Conservation (phyloP, 441 rosid genomes). For the Bocquillonia castaneifolia region DNA sequence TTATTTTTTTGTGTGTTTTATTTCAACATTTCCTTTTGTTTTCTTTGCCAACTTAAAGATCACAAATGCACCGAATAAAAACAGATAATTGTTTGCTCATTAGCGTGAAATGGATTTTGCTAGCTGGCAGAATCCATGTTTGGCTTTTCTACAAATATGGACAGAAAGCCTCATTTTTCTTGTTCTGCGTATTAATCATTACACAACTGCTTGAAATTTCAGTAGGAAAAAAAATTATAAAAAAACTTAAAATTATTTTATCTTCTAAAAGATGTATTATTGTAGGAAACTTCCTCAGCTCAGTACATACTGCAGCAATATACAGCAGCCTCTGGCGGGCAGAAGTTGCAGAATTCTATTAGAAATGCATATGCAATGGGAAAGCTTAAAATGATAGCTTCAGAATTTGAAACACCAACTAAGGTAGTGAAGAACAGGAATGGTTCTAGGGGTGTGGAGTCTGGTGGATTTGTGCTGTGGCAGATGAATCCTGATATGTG, state of each 20-base stretch:
- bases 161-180: conserved; percentile 12
- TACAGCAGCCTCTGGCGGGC: conserved; percentile 85
- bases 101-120: conserved; percentile 9
- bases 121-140: conserved; percentile 6
- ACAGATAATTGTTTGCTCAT: not conserved
- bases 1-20: not conserved
- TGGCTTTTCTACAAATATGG: conserved; percentile 4
- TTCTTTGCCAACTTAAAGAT: not conserved
- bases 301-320: conserved; percentile 93
- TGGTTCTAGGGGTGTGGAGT: conserved; percentile 43
- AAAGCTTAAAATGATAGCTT: conserved; percentile 69
- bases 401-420: conserved; percentile 71
- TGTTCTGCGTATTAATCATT: not conserved
- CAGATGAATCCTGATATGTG: conserved; percentile 97
- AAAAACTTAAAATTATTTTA: not conserved
- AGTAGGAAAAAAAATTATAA: not conserved
- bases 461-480: conserved; percentile 94
- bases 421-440: conserved; percentile 55
- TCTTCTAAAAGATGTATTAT: conserved; percentile 5
- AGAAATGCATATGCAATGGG: conserved; percentile 87
- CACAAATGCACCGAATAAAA: not conserved
- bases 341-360: conserved; percentile 60
- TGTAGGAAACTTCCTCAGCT: conserved; percentile 84
- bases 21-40: not conserved
- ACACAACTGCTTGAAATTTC: not conserved